Conservation (phyloP, 306 rosid genomes). For the Styphnolobium japonicum region DNA sequence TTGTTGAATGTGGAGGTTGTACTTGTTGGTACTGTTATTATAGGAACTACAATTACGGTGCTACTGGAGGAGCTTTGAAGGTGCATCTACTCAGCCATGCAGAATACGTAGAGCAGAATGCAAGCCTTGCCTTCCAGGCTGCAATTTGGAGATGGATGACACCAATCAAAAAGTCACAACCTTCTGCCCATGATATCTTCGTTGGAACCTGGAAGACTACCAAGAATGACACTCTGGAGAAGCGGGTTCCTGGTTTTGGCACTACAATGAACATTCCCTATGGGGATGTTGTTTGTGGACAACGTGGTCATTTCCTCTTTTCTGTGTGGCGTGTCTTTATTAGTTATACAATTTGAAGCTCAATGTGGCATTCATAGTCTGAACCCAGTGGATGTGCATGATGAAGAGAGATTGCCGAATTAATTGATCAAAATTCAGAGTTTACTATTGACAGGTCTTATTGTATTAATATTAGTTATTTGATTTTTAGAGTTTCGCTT, state of each 20-base stretch:
- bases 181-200: slow-evolving; percentile 79
- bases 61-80: slow-evolving; percentile 69
- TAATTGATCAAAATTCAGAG: too few relatives aligned
- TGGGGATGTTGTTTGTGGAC: slow-evolving; percentile 70
- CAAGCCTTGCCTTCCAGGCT: slow-evolving; percentile 90
- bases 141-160: slow-evolving; percentile 94
- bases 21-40: slow-evolving; percentile 7
- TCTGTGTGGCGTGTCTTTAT: too few relatives aligned
- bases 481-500: too few relatives aligned
- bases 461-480: too few relatives aligned
- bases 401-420: too few relatives aligned
- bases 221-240: slow-evolving; percentile 73
- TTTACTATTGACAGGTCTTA: too few relatives aligned
- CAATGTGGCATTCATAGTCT: too few relatives aligned
- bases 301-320: too few relatives aligned
- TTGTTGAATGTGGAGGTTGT: slow-evolving; percentile 13
- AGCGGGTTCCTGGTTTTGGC: slow-evolving; percentile 86
- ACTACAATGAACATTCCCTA: slow-evolving; percentile 90
- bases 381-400: too few relatives aligned
- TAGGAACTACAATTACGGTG: slow-evolving; percentile 96
- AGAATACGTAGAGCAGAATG: slow-evolving; percentile 92
- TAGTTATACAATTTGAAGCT: too few relatives aligned
- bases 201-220: slow-evolving; percentile 95
- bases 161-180: slow-evolving; percentile 70
- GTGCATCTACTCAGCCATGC: slow-evolving; percentile 74